Conservation (phyloP, 805 yeast species). For the Kurtzmaniella cleridarum region DNA sequence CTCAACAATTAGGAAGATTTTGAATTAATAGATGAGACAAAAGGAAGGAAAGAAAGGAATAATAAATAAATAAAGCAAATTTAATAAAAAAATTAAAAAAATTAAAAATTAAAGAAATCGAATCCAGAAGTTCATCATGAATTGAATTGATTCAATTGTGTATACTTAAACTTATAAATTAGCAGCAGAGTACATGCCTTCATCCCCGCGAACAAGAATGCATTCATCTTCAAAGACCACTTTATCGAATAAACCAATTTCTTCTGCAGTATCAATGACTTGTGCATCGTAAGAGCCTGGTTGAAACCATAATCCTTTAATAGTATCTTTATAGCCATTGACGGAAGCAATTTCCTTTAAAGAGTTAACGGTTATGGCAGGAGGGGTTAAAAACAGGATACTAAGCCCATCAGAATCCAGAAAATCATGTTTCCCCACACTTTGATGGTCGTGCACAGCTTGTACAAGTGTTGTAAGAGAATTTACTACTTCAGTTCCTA, state of each 20-base stretch:
- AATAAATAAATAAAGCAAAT: too few species aligned
- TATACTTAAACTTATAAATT: conserved; percentile 23
- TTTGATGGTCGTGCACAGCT: conserved; percentile 12
- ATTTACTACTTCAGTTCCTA: conserved; percentile 35
- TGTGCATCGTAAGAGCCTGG: conserved; percentile 68
- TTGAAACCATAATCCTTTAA: conserved; percentile 74
- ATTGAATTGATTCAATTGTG: not conserved
- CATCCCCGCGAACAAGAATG: conserved; percentile 65
- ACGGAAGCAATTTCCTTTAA: conserved; percentile 34
- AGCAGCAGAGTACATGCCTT: conserved; percentile 31
- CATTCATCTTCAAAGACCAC: conserved; percentile 55
- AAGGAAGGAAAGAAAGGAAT: too few species aligned
- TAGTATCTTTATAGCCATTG: conserved; percentile 28
- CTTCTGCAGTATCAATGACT: conserved; percentile 39
- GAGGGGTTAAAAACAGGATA: conserved; percentile 73
- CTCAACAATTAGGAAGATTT: conserved; percentile 38
- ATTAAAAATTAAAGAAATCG: too few species aligned
- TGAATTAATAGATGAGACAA: conserved; percentile 21
- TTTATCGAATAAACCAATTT: conserved; percentile 25
- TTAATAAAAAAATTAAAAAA: too few species aligned
- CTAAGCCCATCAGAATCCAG: conserved; percentile 41
- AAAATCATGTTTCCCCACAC: conserved; percentile 20
- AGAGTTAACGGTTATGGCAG: conserved; percentile 43
- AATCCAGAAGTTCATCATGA: not conserved
- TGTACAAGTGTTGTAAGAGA: conserved; percentile 24